Base-by-base conservation (phyloP, 2,329 filamentous ascomycete species). In the Beauveria australis region DNA sequence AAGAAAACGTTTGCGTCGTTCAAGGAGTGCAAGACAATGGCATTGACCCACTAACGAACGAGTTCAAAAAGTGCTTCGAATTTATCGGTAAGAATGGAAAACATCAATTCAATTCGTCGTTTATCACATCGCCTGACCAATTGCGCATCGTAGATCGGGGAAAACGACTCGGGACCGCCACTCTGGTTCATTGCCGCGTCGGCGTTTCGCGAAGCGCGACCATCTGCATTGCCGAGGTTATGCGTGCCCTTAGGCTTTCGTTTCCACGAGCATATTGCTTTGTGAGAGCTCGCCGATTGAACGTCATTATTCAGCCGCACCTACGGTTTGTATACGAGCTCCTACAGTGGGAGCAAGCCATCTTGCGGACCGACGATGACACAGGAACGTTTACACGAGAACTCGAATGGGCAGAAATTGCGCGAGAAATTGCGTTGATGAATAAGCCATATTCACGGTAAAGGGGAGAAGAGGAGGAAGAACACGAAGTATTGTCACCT, bases 211-310 rank as follows among this genome's bases (percentile, higher is more conserved):
- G 94, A 56, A 96, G 91, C 64, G 94, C 94, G 14, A 99, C 93
- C 1, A 97, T 99, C 63, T 97, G 94, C 72, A 99, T 99, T 68
- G 94, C 94, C n/a, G 92, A 97, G 74, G 91, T 97, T 41, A 99
- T 99, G 94, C 86, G 88, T 41, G 81, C 88, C 28, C 75, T 91
- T 67, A 81, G 85, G 24, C 76, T 97, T 65, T 94, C 91, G 0
- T 93, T 97, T 67, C 92, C 94, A 14, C 84, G 90, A 60, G 94
- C 94, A 62, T 99, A 99, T 74, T 97, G 94, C 73, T 97, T 93
- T 73, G 94, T 99, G 43, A 87, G 94, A 37, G 94, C 94, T 22
- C 84, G 94, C 58, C 83, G 94, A 63, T 79, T 99, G 53, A 99
- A 99, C 70, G 94, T 99, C 57, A 99, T 99, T 65, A 97, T 99